Percentiles rank a stretch among this genome's conserved stretches.
phyloP scores from a whole-genome alignment of 768 basidiomycete species.

The Kwoniella botswanensis region DNA sequence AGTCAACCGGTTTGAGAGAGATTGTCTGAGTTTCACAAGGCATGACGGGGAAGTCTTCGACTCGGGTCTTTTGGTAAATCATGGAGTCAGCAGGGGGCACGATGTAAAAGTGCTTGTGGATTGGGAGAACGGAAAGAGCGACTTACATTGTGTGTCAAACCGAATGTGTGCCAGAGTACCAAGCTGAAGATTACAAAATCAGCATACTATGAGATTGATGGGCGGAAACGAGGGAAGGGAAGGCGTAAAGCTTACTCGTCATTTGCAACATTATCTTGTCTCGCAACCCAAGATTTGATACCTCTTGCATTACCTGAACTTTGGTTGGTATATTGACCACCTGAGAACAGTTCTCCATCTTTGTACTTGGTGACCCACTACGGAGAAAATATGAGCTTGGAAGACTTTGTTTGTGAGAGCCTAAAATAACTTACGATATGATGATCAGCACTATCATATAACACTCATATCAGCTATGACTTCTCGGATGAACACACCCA shows the following conservation, averaged over 20 bases:
- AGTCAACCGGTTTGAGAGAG: conserved; percentile 47
- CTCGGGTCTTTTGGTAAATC: conserved; percentile 17
- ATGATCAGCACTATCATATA: background rate
- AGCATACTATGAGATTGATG: background rate
- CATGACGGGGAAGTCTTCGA: conserved; percentile 50
- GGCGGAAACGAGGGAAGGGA: background rate
- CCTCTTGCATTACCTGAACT: conserved; percentile 41
- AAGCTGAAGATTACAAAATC: conserved; percentile 1
- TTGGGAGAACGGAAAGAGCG: no score
- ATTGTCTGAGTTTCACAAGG: conserved; percentile 32
- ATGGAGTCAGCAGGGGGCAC: background rate
- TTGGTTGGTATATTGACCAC: conserved; percentile 47
- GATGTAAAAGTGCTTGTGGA: background rate
- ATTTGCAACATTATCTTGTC: conserved; percentile 43
- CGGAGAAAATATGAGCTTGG: background rate
- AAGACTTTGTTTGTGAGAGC: no score
- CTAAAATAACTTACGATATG: background rate
- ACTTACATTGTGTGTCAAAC: conserved; percentile 44
- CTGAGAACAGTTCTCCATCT: conserved; percentile 48
- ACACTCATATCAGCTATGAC: background rate
- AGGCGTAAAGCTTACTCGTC: conserved; percentile 6
- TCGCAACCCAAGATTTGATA: conserved; percentile 40
- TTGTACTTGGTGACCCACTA: conserved; percentile 40
- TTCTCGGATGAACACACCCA: background rate
- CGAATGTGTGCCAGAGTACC: conserved; percentile 53